Evolutionary conservation across 805 yeast genomes (phyloP), one percentile per base, ranked within the genome.

Genomic region (Saccharomycopsis vini): DNA sequence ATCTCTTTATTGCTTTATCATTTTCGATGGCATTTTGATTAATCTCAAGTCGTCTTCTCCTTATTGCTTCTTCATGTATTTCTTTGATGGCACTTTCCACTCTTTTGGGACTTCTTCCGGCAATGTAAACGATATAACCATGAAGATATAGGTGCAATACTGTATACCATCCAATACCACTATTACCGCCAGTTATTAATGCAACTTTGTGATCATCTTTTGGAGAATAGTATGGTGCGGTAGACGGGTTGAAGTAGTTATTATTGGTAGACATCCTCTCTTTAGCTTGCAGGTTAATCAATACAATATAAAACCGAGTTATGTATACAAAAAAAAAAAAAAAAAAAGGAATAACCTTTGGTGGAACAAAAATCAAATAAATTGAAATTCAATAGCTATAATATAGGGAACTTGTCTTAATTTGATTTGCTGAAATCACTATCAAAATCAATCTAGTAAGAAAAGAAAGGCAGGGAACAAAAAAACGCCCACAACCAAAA

Each of bases 121-220:
- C 86, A 30, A 86, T 65, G 56, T 85, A 86, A 3, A 86, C 79
- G 6, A 69, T 65, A 56, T 73, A 82, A 0, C 95, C 95, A 59
- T 85, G 95, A 40, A 83, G 64, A 54, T 80, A 84, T 4, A 86
- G 67, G 54, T 84, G 89, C 20, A 84, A 64, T 6, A 77, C 85
- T 0, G 89, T 79, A 57, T 69, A 81, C 67, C 73, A 85, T 9
- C 95, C 95, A 16, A 83, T 73, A 0, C 95, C 95, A 44, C 81
- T 72, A 53, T 79, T 82, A 4, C 92, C 94, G 2, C 95, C 94
- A 0, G 92, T 80, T 24, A 86, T 76, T 5, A 86, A 63, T 2
- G 85, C 88, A 3, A 82, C 78, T 45, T 77, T 69, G 36, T 84
- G 67, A 22, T 72, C 75, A 21, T 72, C 74, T 1, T 52, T 49